A percentile compares a stretch with the other conserved stretches of the same genome.
Conservation (phyloP, 768 basidiomycete genomes). For the Clathrus columnatus region DNA sequence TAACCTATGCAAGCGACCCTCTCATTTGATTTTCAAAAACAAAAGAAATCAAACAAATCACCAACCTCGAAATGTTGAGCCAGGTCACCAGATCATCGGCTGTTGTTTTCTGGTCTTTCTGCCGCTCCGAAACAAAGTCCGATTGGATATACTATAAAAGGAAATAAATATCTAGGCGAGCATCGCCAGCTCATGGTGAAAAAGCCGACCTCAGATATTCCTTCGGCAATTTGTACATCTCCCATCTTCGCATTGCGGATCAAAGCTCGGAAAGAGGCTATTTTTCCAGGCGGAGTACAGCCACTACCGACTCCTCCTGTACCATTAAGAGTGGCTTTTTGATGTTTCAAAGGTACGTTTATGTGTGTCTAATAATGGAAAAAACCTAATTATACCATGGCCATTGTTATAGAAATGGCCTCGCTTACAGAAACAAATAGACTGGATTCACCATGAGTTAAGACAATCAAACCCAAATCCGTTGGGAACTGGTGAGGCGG, state of each 20-base stretch:
- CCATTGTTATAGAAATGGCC: background rate
- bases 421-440: conserved; percentile 57
- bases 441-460: conserved; percentile 58
- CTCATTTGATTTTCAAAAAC: too few species aligned
- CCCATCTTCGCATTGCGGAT: conserved; percentile 55
- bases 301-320: conserved; percentile 35
- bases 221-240: conserved; percentile 42
- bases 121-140: conserved; percentile 51
- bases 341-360: conserved; percentile 39
- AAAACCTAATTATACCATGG: background rate
- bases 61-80: conserved; percentile 65
- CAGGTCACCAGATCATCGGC: conserved; percentile 57
- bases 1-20: conserved; percentile 41
- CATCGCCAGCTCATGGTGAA: background rate
- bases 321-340: conserved; percentile 29
- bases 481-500: conserved; percentile 57
- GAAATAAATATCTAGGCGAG: background rate
- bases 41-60: too few species aligned
- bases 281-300: conserved; percentile 34
- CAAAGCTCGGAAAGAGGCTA: conserved; percentile 49
- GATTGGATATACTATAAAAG: conserved; percentile 57
- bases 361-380: conserved; percentile 45
- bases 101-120: conserved; percentile 30
- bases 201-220: conserved; percentile 47
- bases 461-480: conserved; percentile 56